Percentiles rank a stretch among this genome's conserved stretches.
Evolutionary conservation across 2,329 filamentous ascomycete genomes (phyloP).

Genomic region (Calonectria ilicicola): DNA sequence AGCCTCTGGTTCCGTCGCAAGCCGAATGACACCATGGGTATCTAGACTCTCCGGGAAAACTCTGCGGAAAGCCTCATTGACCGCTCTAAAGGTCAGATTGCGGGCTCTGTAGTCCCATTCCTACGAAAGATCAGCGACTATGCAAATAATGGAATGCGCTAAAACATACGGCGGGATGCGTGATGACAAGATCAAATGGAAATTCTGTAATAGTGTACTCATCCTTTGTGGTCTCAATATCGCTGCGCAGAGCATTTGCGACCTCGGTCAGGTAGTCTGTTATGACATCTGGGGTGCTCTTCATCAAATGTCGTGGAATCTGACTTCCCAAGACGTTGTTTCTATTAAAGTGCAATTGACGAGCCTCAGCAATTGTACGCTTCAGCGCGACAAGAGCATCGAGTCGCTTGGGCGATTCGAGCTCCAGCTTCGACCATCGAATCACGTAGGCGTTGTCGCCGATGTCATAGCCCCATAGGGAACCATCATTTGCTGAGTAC

Average conservation of each 20-base stretch:
- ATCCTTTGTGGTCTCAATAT: constrained; percentile 15
- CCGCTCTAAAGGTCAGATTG: constrained; percentile 26
- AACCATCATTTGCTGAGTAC: constrained; percentile 16
- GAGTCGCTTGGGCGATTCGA: constrained; percentile 6
- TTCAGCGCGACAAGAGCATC: constrained; percentile 21
- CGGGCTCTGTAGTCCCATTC: constrained; percentile 28
- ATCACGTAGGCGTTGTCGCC: constrained; percentile 28
- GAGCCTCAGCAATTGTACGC: constrained; percentile 21
- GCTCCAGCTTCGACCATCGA: constrained; percentile 26
- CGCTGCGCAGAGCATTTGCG: not conserved
- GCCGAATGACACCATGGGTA: not conserved
- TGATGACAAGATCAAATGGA: constrained; percentile 27
- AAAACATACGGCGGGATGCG: constrained; percentile 18
- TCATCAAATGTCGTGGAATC: constrained; percentile 23
- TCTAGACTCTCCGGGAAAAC: constrained; percentile 8
- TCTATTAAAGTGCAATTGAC: not conserved
- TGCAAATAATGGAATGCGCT: fast-evolving
- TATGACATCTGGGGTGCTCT: constrained; percentile 24
- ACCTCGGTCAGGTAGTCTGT: constrained; percentile 25
- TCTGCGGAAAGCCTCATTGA: constrained; percentile 19
- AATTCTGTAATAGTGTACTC: constrained; percentile 7
- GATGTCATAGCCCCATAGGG: constrained; percentile 25
- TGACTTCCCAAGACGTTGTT: not conserved
- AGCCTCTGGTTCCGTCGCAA: constrained; percentile 26
- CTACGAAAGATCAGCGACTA: not conserved